Conservation (phyloP, 2,329 filamentous ascomycete genomes). For the Exophiala calicioides region DNA sequence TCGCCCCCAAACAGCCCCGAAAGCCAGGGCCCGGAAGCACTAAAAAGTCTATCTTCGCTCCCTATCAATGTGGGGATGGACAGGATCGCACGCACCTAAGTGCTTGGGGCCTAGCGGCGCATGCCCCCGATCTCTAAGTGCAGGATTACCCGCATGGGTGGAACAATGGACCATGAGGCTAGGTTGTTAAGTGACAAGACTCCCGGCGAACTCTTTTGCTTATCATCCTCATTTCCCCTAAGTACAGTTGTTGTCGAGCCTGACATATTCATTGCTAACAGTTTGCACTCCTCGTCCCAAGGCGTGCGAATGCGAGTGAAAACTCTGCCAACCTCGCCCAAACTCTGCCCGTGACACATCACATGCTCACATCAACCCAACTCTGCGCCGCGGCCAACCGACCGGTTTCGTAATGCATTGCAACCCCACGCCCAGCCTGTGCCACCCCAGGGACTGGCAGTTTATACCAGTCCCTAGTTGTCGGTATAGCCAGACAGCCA, state of each 20-base stretch:
- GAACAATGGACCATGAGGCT: conserved; percentile 11
- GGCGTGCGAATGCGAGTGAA: neutral
- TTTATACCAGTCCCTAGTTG: no score
- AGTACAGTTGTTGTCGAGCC: conserved; percentile 28
- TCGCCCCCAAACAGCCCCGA: no score
- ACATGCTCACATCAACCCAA: no score
- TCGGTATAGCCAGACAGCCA: no score
- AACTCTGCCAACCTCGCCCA: neutral
- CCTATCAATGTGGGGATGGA: conserved; percentile 7
- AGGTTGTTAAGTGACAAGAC: conserved; percentile 28
- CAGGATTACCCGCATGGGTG: conserved; percentile 30
- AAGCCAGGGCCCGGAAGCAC: no score
- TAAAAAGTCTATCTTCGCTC: no score
- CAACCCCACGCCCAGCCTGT: no score
- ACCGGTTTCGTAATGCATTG: no score
- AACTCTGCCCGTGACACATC: neutral
- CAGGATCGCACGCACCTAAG: neutral
- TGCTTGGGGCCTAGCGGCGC: neutral
- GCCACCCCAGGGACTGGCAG: no score
- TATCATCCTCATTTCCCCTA: conserved; percentile 28
- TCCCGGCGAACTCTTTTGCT: conserved; percentile 21
- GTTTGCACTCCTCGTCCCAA: conserved; percentile 4
- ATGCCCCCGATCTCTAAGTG: conserved; percentile 29
- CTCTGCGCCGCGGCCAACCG: no score
- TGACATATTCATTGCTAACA: conserved; percentile 24